Conservation (phyloP, 169 alveolate species). For the Toxoplasma gondii region DNA sequence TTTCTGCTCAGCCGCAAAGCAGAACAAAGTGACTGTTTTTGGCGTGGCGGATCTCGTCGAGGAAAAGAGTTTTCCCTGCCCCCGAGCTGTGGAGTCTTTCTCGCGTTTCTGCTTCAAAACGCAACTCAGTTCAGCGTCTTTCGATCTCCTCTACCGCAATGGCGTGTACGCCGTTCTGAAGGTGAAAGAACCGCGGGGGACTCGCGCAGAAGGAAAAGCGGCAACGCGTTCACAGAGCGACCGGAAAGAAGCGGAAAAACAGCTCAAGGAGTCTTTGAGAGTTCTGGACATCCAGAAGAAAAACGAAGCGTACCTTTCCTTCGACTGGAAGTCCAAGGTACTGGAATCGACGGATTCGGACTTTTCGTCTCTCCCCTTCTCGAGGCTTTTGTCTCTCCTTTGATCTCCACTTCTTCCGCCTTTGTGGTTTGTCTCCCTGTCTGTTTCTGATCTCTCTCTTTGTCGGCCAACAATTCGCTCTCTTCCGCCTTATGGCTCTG, state of each 20-base stretch:
- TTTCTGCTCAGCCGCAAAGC: background rate
- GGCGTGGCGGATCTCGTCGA: constrained; percentile 33
- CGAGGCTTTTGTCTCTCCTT: no score
- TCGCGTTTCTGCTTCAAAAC: constrained; percentile 67
- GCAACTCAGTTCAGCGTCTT: constrained; percentile 60
- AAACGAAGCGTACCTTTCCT: background rate
- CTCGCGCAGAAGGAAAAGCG: background rate
- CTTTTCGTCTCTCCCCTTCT: no score
- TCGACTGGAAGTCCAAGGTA: constrained; percentile 48
- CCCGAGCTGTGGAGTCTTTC: background rate
- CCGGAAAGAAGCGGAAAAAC: background rate
- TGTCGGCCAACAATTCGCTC: no score
- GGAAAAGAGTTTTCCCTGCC: constrained; percentile 19
- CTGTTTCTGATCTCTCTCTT: no score
- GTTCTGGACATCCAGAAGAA: background rate
- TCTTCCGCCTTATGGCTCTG: no score
- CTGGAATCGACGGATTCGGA: no score
- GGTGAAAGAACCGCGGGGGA: background rate
- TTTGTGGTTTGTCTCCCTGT: no score
- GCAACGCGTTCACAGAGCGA: background rate
- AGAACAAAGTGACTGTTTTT: background rate
- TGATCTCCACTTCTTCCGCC: no score
- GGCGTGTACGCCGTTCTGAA: constrained; percentile 34
- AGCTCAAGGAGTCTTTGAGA: background rate
- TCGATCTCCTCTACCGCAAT: constrained; percentile 69